Conservation (phyloP, 2,329 filamentous ascomycete genomes). For the Penicillium sp. region DNA sequence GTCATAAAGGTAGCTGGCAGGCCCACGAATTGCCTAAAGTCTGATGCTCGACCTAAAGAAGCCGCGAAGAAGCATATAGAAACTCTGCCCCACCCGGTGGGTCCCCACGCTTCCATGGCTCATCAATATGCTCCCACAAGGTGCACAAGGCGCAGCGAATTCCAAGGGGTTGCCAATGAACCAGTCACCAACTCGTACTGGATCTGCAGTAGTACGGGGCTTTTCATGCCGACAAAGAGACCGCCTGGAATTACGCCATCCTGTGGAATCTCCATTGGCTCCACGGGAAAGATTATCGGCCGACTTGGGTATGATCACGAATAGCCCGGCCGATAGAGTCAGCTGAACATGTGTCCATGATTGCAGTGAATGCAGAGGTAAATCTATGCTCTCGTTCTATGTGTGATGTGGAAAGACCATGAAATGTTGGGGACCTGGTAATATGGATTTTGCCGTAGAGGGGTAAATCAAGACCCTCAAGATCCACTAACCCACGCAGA, state of each 20-base stretch:
- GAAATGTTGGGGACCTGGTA: neutral
- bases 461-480: neutral
- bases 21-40: too few relatives aligned
- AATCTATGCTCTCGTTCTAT: neutral
- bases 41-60: neutral
- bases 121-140: neutral
- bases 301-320: conserved; percentile 10
- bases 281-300: conserved; percentile 22
- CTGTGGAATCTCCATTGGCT: conserved; percentile 28
- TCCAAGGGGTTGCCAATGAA: neutral
- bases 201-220: conserved; percentile 1
- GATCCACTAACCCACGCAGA: neutral
- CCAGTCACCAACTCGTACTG: neutral
- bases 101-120: neutral
- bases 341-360: neutral
- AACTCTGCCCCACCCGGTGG: conserved; percentile 5
- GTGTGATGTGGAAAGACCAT: neutral
- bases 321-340: conserved; percentile 25
- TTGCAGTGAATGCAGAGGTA: neutral
- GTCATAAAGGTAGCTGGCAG: too few relatives aligned
- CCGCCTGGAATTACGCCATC: conserved; percentile 34
- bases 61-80: neutral
- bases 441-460: neutral
- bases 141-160: neutral
- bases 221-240: conserved; percentile 6